phyloP scores from a whole-genome alignment of 257 asterid species.

The Solanum clarkiae region DNA sequence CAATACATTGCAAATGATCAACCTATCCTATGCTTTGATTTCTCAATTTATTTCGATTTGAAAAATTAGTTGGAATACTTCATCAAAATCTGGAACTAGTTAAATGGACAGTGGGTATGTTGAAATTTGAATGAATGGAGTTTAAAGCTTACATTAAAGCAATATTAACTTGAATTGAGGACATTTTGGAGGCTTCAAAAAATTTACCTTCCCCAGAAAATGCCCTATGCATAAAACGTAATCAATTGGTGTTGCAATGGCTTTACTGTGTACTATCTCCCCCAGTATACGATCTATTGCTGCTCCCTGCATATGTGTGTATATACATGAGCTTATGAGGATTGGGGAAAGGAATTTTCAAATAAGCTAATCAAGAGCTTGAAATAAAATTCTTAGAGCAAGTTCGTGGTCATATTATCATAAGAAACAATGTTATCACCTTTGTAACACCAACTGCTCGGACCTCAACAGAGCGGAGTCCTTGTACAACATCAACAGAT shows the following conservation, averaged over 20 bases:
- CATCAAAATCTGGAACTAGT: not conserved
- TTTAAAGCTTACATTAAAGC: not conserved
- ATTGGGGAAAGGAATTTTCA: not conserved
- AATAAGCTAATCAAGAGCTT: not conserved
- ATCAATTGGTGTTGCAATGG: slow-evolving; percentile 70
- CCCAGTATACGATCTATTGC: slow-evolving; percentile 90
- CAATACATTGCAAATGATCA: not conserved
- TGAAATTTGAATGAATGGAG: not conserved
- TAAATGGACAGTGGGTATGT: not conserved
- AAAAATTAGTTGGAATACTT: not conserved
- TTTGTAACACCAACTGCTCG: slow-evolving; percentile 96
- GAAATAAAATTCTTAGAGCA: not conserved
- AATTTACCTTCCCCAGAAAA: slow-evolving; percentile 69
- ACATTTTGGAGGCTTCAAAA: not conserved
- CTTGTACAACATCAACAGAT: slow-evolving; percentile 93
- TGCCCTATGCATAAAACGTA: slow-evolving; percentile 83
- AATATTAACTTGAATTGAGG: not conserved
- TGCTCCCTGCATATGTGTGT: slow-evolving; percentile 51
- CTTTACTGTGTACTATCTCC: slow-evolving; percentile 82
- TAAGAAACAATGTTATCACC: slow-evolving; percentile 26
- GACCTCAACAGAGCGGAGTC: slow-evolving; percentile 87
- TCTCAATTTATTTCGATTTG: not conserved
- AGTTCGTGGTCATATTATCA: not conserved
- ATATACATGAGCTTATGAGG: not conserved
- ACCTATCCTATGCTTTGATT: not conserved